These are phyloP conservation scores for Calycina marina DNA, from an alignment of 2,329 filamentous ascomycete genomes.

Conservation along the genomic window DNA sequence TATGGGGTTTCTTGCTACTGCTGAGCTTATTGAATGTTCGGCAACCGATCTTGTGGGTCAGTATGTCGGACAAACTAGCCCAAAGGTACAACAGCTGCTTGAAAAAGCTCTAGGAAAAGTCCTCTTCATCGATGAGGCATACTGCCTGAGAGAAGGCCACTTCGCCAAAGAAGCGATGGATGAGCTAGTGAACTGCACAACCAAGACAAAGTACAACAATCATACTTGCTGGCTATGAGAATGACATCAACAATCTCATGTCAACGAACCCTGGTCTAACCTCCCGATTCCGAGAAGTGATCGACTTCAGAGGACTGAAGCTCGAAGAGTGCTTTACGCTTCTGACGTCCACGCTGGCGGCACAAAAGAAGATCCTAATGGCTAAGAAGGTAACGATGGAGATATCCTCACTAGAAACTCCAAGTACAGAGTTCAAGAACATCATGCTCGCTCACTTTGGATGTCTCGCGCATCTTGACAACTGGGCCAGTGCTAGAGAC, in stretches of 20 bases:
- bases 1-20: constrained; percentile 48
- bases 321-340: constrained; percentile 25
- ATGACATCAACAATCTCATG: constrained; percentile 38
- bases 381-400: constrained; percentile 17
- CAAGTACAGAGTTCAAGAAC: constrained; percentile 15
- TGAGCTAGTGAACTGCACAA: constrained; percentile 43
- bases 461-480: constrained; percentile 26
- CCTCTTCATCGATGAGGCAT: constrained; percentile 44
- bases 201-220: constrained; percentile 36
- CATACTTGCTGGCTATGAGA: constrained; percentile 42
- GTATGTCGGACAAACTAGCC: constrained; percentile 55
- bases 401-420: constrained; percentile 12
- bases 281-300: constrained; percentile 37
- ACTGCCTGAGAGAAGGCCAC: constrained; percentile 33
- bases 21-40: constrained; percentile 50
- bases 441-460: too few relatives aligned
- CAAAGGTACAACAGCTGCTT: constrained; percentile 44
- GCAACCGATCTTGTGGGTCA: constrained; percentile 54
- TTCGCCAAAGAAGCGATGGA: constrained; percentile 53
- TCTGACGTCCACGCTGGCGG: constrained; percentile 14
- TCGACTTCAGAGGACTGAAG: constrained; percentile 28
- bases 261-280: constrained; percentile 35
- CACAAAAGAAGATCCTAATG: constrained; percentile 10
- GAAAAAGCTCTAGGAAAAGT: constrained; percentile 38
- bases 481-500: constrained; percentile 39